These are phyloP conservation scores for Dianthus caryophyllus DNA, from an alignment of 148 eudicot species.

Conservation along the genomic window DNA sequence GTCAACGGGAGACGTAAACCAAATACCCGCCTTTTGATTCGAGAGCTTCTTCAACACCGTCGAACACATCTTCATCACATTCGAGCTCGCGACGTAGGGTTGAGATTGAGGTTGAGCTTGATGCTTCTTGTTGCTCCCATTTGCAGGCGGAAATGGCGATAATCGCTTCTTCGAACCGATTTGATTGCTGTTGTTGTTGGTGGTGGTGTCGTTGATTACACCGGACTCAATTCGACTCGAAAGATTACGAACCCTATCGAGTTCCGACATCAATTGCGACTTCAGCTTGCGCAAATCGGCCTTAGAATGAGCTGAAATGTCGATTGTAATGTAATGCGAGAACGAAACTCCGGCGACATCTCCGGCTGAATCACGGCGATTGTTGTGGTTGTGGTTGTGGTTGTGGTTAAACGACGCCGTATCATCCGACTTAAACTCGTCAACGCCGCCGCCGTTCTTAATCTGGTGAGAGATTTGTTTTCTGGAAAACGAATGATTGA, in stretches of 20 bases:
- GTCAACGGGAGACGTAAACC: constrained; percentile 49
- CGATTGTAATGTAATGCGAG: constrained; percentile 26
- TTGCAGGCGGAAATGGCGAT: neutral
- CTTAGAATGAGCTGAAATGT: constrained; percentile 33
- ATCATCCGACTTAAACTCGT: constrained; percentile 11
- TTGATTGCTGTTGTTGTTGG: no score
- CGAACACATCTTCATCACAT: constrained; percentile 37
- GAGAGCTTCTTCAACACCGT: constrained; percentile 37
- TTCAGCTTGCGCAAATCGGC: constrained; percentile 36
- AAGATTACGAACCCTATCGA: constrained; percentile 34
- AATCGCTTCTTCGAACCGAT: constrained; percentile 13
- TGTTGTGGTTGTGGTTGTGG: no score
- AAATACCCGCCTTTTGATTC: constrained; percentile 34
- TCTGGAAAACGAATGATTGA: neutral
- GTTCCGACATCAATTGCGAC: constrained; percentile 39
- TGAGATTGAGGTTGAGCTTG: constrained; percentile 2
- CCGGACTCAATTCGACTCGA: constrained; percentile 20
- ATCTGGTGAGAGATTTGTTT: constrained; percentile 11
- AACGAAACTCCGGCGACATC: constrained; percentile 2
- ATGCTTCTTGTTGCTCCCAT: neutral
- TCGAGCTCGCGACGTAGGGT: constrained; percentile 2
- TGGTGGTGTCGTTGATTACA: no score
- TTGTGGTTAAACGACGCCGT: constrained; percentile 23
- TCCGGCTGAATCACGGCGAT: no score
- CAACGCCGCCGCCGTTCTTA: constrained; percentile 7